phyloP scores from a whole-genome alignment of 768 basidiomycete genomes.

The Polyporus arcularius region DNA sequence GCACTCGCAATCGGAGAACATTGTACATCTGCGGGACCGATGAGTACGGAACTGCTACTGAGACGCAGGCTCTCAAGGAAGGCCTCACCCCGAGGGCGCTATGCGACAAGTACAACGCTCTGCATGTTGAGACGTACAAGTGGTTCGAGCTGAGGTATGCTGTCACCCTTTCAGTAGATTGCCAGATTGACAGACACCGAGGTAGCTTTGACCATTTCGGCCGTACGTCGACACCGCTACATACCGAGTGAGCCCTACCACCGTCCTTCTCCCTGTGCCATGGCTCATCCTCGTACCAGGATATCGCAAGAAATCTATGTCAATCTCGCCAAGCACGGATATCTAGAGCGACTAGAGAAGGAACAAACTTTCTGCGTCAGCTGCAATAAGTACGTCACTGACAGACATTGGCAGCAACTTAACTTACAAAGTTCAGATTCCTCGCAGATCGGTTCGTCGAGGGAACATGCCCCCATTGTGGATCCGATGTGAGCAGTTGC shows the following conservation, averaged over 20 bases:
- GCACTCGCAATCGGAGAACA: conserved; percentile 83
- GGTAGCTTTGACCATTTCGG: conserved; percentile 93
- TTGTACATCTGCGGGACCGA: conserved; percentile 98
- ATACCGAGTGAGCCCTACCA: conserved; percentile 71
- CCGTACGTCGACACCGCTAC: conserved; percentile 85
- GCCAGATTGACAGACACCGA: background rate
- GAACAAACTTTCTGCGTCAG: conserved; percentile 96
- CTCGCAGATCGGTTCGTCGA: conserved; percentile 97
- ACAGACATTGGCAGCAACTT: conserved; percentile 1
- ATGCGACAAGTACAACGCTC: conserved; percentile 87
- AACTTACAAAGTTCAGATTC: conserved; percentile 54
- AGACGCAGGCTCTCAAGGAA: conserved; percentile 94
- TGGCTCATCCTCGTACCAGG: conserved; percentile 40
- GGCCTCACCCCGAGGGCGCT: conserved; percentile 75
- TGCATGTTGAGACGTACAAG: conserved; percentile 91
- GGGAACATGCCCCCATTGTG: conserved; percentile 95
- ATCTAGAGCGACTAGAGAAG: conserved; percentile 80
- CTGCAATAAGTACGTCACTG: conserved; percentile 66
- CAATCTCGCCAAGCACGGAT: conserved; percentile 76
- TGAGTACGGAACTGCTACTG: conserved; percentile 99
- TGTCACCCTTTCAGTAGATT: background rate
- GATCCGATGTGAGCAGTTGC: conserved; percentile 61
- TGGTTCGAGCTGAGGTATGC: conserved; percentile 96
- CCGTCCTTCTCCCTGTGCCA: background rate
- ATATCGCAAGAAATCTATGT: conserved; percentile 90